These are phyloP conservation scores for Hapsidospora chrysogenum DNA, from an alignment of 495 filamentous ascomycete species.

Conservation along the genomic window DNA sequence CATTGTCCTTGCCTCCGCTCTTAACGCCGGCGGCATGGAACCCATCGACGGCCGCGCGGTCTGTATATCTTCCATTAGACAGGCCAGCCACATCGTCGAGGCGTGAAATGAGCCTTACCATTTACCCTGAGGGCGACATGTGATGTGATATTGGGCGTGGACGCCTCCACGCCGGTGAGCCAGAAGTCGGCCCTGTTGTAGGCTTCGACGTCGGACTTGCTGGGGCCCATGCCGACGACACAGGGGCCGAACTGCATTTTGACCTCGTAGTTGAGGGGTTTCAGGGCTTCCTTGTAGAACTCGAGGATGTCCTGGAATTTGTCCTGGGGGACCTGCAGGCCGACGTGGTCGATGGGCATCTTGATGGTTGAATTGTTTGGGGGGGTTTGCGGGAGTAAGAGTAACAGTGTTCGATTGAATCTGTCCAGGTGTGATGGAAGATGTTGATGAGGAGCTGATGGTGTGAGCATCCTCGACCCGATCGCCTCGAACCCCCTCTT, in stretches of 20 bases:
- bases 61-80: slow-evolving; percentile 5
- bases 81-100: neutral
- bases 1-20: slow-evolving; percentile 23
- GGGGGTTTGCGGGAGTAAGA: too few relatives aligned
- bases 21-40: slow-evolving; percentile 23
- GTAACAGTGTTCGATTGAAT: too few relatives aligned
- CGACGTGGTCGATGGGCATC: slow-evolving; percentile 12
- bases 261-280: slow-evolving; percentile 17
- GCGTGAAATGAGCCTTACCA: slow-evolving; percentile 3
- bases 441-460: too few relatives aligned
- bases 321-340: slow-evolving; percentile 8
- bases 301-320: slow-evolving; percentile 8
- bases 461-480: too few relatives aligned
- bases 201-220: slow-evolving; percentile 3
- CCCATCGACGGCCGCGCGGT: slow-evolving; percentile 17
- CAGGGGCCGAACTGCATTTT: slow-evolving; percentile 8
- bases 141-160: neutral
- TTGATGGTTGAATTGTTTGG: neutral
- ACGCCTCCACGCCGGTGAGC: slow-evolving; percentile 6
- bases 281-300: slow-evolving; percentile 18
- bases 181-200: slow-evolving; percentile 8
- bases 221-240: slow-evolving; percentile 5
- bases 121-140: slow-evolving; percentile 12
- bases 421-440: too few relatives aligned
- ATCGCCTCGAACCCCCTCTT: too few relatives aligned